Evolutionary conservation across 257 asterid genomes (phyloP), one percentile per base, ranked within the genome.

Genomic region (Galeopsis tetrahit): DNA sequence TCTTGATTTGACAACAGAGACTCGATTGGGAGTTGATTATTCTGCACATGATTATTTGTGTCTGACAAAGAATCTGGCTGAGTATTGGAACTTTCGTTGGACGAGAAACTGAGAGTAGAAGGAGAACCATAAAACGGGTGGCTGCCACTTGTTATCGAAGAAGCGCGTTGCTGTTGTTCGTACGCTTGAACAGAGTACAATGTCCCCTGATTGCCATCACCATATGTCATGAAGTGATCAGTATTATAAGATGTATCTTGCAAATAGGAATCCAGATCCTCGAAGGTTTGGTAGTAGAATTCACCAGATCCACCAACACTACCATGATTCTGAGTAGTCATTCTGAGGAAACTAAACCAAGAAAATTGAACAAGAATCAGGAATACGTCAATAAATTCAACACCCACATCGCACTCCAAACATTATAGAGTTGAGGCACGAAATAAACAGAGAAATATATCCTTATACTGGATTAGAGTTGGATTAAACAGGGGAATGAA

Each of bases 191-290:
- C 63, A 44, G 74, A 68, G 58, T 61, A 69, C 7, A 49, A 44
- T 31, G 70, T 7, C 66, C 68, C 42, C 2, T 17, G 70, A 52
- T 33, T 60, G 6, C 36, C 33, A 34, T 17, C 49, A 43, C 57
- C 73, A 33, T 10, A 11, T 33, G 48, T 39, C 4, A 33, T 56
- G 68, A 3, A 40, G 72, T 44, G 52, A 33, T 68, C 73, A 5
- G 57, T 17, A 33, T 65, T 8, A 11, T 4, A 67, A 7, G 73
- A 56, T 40, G 79, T 66, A 52, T 75, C 79, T 40, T 59, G 43
- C 66, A 69, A 40, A 61, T 61, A 75, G 34, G 79, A 61, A 55
- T 75, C 79, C 49, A 75, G 43, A 48, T 69, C 79, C 40, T 69
- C 75, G 0, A 75, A 57, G 17, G 48, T 6, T 49, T 72, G 70